phyloP scores from a whole-genome alignment of 495 filamentous ascomycete species.

The Jackrogersella minutella region DNA sequence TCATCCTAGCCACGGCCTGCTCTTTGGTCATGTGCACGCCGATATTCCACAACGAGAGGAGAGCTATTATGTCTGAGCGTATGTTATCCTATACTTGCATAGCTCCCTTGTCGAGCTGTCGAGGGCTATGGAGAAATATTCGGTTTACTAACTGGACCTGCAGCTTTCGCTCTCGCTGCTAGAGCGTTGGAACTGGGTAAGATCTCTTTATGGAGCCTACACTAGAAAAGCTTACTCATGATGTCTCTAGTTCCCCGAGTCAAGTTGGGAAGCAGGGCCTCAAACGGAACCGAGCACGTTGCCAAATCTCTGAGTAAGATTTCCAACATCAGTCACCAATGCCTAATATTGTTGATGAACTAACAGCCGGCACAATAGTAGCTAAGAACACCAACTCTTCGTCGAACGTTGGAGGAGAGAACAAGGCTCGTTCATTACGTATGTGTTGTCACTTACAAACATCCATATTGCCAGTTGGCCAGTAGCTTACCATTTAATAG shows the following conservation, averaged over 20 bases:
- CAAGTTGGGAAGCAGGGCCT: neutral
- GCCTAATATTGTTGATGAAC: neutral
- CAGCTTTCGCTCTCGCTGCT: conserved; percentile 19
- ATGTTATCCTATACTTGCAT: neutral
- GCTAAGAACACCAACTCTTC: neutral
- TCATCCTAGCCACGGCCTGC: conserved; percentile 27
- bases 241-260: neutral
- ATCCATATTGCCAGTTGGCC: neutral
- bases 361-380: neutral
- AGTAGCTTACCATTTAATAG: neutral
- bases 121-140: neutral
- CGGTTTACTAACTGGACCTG: neutral
- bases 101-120: too few species aligned
- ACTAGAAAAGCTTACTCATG: neutral
- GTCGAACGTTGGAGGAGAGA: neutral
- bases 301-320: conserved; percentile 11
- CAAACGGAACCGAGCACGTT: conserved; percentile 13
- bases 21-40: conserved; percentile 24
- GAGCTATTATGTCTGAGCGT: conserved; percentile 2
- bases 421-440: conserved; percentile 6
- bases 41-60: conserved; percentile 8
- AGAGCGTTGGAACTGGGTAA: conserved; percentile 23
- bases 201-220: too few species aligned
- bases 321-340: too few species aligned
- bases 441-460: neutral